Conservation (phyloP, 2,329 filamentous ascomycete species). For the Thelonectria blattea region DNA sequence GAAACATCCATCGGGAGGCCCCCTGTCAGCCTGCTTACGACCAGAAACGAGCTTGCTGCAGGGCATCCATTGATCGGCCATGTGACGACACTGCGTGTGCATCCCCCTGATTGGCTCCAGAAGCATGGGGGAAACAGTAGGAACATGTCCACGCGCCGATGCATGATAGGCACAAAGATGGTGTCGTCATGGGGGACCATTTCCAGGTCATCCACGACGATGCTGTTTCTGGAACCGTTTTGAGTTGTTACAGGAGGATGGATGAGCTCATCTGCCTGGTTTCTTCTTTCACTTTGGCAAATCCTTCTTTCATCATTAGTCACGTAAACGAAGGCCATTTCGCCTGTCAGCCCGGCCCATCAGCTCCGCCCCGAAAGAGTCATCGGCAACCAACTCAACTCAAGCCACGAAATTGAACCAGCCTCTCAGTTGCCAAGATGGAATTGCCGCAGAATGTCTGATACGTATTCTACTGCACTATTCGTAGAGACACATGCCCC, state of each 20-base stretch:
- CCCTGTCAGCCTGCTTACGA: background rate
- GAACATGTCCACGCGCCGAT: conserved; percentile 15
- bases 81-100: conserved; percentile 6
- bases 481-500: conserved; percentile 5
- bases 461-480: background rate
- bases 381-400: conserved; percentile 28
- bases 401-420: conserved; percentile 7
- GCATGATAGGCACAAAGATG: conserved; percentile 8
- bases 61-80: conserved; percentile 14
- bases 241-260: background rate
- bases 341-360: conserved; percentile 25
- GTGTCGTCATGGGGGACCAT: conserved; percentile 19
- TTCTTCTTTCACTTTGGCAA: background rate
- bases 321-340: background rate
- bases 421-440: background rate
- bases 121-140: conserved; percentile 4
- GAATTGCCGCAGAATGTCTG: background rate
- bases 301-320: background rate
- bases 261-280: conserved; percentile 6
- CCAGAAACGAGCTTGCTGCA: too few species aligned
- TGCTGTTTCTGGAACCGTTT: background rate
- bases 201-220: background rate
- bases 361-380: conserved; percentile 22
- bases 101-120: conserved; percentile 8
- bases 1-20: background rate